phyloP scores from a whole-genome alignment of 2,329 filamentous ascomycete species.

The Neocatenulostroma microsporum region DNA sequence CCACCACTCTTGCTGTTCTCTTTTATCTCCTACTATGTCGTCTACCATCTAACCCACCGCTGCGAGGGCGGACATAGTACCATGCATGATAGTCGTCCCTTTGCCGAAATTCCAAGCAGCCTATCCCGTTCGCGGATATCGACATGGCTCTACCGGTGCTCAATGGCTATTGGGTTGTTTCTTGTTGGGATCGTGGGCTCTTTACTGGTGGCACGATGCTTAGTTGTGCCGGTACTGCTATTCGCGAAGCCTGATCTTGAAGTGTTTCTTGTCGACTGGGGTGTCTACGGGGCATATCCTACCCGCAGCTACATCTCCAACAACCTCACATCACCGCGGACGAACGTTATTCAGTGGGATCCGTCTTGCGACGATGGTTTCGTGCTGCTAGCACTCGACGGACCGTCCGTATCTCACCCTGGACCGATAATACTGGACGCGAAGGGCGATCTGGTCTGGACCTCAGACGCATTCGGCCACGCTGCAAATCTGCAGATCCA shows the following conservation, averaged over 20 bases:
- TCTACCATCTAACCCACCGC: too few species aligned
- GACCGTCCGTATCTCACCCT: constrained; percentile 19
- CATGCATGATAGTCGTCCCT: too few species aligned
- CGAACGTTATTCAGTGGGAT: constrained; percentile 20
- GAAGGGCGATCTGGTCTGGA: constrained; percentile 23
- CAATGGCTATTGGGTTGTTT: too few species aligned
- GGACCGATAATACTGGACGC: constrained; percentile 25
- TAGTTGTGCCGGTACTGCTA: constrained; percentile 20
- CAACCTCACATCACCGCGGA: constrained; percentile 15
- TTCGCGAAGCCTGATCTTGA: constrained; percentile 21
- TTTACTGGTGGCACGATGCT: too few species aligned
- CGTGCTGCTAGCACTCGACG: constrained; percentile 24
- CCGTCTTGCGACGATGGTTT: constrained; percentile 18
- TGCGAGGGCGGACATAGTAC: too few species aligned
- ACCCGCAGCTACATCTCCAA: constrained; percentile 15
- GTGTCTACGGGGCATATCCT: constrained; percentile 23
- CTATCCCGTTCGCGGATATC: too few species aligned
- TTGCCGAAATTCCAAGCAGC: too few species aligned
- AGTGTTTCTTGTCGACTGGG: constrained; percentile 22
- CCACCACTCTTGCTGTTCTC: too few species aligned
- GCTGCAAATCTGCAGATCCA: constrained; percentile 30
- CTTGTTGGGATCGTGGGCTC: too few species aligned
- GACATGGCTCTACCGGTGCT: too few species aligned
- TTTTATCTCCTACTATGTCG: too few species aligned
- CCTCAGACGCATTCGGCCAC: constrained; percentile 23